Base-by-base conservation (phyloP, 176 grass and related monocot genomes). In the Alloteropsis semialata region DNA sequence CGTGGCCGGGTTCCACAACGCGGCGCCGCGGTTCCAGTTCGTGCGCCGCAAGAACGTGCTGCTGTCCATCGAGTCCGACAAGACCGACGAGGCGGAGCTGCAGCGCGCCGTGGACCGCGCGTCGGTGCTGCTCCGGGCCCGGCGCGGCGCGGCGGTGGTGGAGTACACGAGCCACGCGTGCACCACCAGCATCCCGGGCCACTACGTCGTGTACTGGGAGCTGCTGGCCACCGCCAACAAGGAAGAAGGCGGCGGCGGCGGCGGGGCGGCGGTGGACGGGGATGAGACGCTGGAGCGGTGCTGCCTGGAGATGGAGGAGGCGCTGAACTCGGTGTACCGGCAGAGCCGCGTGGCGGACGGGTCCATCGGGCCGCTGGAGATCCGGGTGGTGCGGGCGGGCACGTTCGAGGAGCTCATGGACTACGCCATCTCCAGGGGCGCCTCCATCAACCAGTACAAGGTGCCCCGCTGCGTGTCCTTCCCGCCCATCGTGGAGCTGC, bases 381-480 rank as follows among this genome's bases (percentile, higher is more conserved):
- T 94, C 76, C 82, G 88, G 36, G 74, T 94, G 4, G 88, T 94
- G 16, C 37, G 49, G 56, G 1, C 48, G 14, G 92, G 92, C 54
- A 90, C 92, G 30, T 94, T 94, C 89, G 92, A 94, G 78, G 88
- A 91, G 86, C 85, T 94, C 60, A 94, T 94, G 92, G 88, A 86
- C 88, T 88, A 91, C 78, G 88, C 92, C 80, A 91, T 94, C 51
- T 88, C 86, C 2, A 51, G 88, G 2, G 92, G 92, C 32, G 88
- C 92, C 0, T 94, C 92, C 85, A 94, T 90, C 75, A 88, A 91
- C 85, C 92, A 94, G 89, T 94, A 94, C 92, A 94, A 94, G 83
- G 89, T 91, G 73, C 92, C 92, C 0, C 88, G 86, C 61, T 94
- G 92, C 85, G 86, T 94, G 6, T 80, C 75, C 32, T 89, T 91